Percentiles rank a stretch among this genome's conserved stretches.
These are phyloP conservation scores for Ulmus americana DNA, from an alignment of 331 rosid genomes.

Conservation along the genomic window DNA sequence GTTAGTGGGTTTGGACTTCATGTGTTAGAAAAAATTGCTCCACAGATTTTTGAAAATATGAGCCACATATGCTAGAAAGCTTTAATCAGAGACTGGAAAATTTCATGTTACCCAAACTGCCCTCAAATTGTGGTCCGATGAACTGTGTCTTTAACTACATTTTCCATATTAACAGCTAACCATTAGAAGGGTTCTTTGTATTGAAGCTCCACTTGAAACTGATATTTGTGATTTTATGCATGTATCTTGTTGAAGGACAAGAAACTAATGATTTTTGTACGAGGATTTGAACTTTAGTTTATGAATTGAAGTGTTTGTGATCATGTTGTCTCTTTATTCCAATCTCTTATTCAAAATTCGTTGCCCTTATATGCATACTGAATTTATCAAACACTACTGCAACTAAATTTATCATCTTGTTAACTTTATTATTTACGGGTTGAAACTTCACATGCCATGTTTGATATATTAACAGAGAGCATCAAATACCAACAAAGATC, in stretches of 20 bases:
- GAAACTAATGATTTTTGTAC: not conserved
- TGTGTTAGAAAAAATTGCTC: not conserved
- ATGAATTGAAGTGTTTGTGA: not conserved
- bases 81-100: not conserved
- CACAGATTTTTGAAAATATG: not conserved
- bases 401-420: too few relatives aligned
- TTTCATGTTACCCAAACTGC: not conserved
- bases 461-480: not conserved
- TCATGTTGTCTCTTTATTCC: not conserved
- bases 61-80: not conserved
- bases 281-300: not conserved
- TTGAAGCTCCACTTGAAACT: too few relatives aligned
- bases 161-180: not conserved
- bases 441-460: conserved; percentile 1
- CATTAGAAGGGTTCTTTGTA: not conserved
- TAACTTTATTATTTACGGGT: too few relatives aligned
- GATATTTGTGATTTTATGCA: too few relatives aligned
- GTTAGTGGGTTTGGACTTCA: not conserved
- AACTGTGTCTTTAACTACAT: not conserved
- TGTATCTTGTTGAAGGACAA: too few relatives aligned
- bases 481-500: conserved; percentile 1
- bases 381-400: too few relatives aligned
- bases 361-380: too few relatives aligned
- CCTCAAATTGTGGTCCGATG: not conserved
- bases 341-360: not conserved